Evolutionary conservation across 2,329 filamentous ascomycete genomes (phyloP).

Genomic region (Didymella keratinophila): DNA sequence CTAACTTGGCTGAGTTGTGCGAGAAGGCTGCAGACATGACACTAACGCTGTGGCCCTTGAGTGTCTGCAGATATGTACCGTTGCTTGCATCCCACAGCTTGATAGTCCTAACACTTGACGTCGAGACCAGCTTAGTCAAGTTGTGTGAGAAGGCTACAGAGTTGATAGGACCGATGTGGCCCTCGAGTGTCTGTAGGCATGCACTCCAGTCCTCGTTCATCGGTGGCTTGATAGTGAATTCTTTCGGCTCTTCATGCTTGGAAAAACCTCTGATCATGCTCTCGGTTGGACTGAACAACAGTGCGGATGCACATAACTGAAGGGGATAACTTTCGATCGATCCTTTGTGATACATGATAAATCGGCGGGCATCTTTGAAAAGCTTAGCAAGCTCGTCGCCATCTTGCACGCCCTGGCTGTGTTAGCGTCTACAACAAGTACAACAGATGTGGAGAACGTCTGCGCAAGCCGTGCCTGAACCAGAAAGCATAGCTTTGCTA

Average conservation of each 20-base stretch:
- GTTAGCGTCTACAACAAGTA: not conserved
- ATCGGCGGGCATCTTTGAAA: slow-evolving; percentile 25
- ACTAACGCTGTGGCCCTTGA: no score
- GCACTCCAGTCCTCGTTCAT: not conserved
- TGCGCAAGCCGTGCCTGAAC: not conserved
- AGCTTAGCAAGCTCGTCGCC: not conserved
- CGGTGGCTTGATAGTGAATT: not conserved
- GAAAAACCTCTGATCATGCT: slow-evolving; percentile 18
- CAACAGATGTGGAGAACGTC: not conserved
- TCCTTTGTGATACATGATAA: slow-evolving; percentile 30
- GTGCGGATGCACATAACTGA: slow-evolving; percentile 34
- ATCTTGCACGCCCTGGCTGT: not conserved
- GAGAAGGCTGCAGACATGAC: no score
- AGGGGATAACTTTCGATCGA: slow-evolving; percentile 31
- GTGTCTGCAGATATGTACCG: no score
- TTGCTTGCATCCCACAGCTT: no score
- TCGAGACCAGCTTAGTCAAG: no score
- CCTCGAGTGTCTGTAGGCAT: no score
- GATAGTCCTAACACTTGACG: no score
- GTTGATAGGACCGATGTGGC: no score
- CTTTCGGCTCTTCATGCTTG: not conserved
- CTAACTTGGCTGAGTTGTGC: no score
- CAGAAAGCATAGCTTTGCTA: not conserved
- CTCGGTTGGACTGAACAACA: slow-evolving; percentile 29
- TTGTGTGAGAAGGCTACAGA: no score